A percentile compares a stretch with the other conserved stretches of the same genome.
These are phyloP conservation scores for Phytophthora cajani DNA, from an alignment of 352 stramenopile species.

Conservation along the genomic window DNA sequence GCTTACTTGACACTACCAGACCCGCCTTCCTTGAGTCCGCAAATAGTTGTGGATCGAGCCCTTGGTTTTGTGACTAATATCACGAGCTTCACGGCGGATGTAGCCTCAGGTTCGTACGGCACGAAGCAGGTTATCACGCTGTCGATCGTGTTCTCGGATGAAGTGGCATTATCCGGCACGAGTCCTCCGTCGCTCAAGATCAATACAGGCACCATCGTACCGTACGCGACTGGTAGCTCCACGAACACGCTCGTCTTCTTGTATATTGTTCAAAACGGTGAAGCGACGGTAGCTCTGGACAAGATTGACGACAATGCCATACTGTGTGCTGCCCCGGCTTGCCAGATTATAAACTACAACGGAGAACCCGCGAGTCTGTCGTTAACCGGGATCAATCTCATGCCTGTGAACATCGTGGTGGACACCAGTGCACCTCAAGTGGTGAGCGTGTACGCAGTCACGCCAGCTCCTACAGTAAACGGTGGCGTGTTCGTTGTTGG, in stretches of 20 bases:
- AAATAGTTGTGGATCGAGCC: slow-evolving; percentile 59
- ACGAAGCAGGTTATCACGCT: slow-evolving; percentile 78
- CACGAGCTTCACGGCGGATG: slow-evolving; percentile 51
- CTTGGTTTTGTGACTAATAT: slow-evolving; percentile 54
- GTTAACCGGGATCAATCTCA: slow-evolving; percentile 49
- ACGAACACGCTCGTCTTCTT: slow-evolving; percentile 70
- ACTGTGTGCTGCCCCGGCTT: slow-evolving; percentile 49
- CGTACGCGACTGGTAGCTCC: slow-evolving; percentile 62
- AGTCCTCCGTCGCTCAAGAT: slow-evolving; percentile 53
- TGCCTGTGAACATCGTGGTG: slow-evolving; percentile 60
- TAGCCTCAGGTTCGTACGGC: slow-evolving; percentile 63
- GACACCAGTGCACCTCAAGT: slow-evolving; percentile 65
- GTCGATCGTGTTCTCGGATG: slow-evolving; percentile 74
- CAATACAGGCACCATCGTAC: slow-evolving; percentile 61
- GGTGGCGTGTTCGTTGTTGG: slow-evolving; percentile 75
- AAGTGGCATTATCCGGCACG: slow-evolving; percentile 65
- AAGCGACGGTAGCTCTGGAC: slow-evolving; percentile 52
- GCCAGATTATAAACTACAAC: slow-evolving; percentile 81
- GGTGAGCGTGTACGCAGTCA: slow-evolving; percentile 69
- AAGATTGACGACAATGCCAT: slow-evolving; percentile 66
- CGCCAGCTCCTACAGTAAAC: slow-evolving; percentile 60
- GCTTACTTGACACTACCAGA: slow-evolving; percentile 59
- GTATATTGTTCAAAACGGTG: slow-evolving; percentile 66
- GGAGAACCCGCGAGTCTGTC: slow-evolving; percentile 41
- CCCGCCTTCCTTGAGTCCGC: slow-evolving; percentile 51